Evolutionary conservation across 1,284 basidiomycete genomes (phyloP).

Genomic region (Ganoderma lingzhi): DNA sequence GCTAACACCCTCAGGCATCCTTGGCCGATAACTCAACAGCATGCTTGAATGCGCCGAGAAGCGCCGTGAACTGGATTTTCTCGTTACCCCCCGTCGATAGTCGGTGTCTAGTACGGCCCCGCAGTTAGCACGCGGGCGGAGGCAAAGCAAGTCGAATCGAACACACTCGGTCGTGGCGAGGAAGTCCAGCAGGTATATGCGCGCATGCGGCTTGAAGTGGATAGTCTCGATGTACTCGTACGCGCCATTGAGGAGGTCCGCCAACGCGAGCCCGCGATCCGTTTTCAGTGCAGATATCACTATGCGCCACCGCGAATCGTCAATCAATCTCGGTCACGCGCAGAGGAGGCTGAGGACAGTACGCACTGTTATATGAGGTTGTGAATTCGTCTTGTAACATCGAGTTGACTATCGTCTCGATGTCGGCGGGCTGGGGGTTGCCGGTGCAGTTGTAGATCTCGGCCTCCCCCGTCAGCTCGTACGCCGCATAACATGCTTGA

Average conservation of each 20-base stretch:
- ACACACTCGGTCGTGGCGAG: constrained; percentile 90
- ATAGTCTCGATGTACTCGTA: constrained; percentile 92
- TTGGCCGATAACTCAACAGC: constrained; percentile 79
- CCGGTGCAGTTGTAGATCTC: constrained; percentile 98
- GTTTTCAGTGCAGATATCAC: constrained; percentile 90
- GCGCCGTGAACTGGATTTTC: constrained; percentile 92
- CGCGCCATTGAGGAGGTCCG: constrained; percentile 94
- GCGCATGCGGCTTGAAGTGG: constrained; percentile 86
- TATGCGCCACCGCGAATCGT: constrained; percentile 41
- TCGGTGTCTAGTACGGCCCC: constrained; percentile 71
- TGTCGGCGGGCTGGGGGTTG: constrained; percentile 93
- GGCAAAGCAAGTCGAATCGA: neutral
- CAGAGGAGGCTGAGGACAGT: constrained; percentile 16
- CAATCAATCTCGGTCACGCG: neutral
- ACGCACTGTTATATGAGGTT: constrained; percentile 86
- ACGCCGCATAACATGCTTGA: constrained; percentile 98
- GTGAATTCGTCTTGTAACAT: constrained; percentile 99
- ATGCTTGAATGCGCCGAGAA: constrained; percentile 95
- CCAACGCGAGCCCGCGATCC: constrained; percentile 92
- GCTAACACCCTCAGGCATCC: constrained; percentile 19
- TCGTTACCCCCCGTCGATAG: constrained; percentile 94
- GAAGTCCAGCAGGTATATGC: constrained; percentile 93
- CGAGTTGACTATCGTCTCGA: constrained; percentile 91
- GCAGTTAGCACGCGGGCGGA: neutral
- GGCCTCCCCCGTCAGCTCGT: constrained; percentile 87